Base-by-base conservation (phyloP, 352 stramenopile genomes). In the Plasmopara halstedii region DNA sequence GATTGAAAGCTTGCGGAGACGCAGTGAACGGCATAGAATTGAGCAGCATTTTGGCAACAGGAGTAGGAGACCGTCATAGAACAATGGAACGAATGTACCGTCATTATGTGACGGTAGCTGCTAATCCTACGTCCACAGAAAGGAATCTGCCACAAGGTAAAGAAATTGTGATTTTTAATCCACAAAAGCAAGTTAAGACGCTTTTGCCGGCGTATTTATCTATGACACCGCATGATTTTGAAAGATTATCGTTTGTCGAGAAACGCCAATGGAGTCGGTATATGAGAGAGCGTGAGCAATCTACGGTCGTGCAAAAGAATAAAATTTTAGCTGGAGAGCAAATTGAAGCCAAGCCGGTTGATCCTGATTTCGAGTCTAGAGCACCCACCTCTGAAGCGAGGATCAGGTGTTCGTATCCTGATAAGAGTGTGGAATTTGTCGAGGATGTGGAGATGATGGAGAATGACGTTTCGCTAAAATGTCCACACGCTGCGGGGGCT, bases 31-130 rank as follows among this genome's bases (percentile, higher is more conserved):
- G 18, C 4, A 41, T n/a, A 15, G 50, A 40, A 10, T 21, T 65
- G 27, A 46, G 60, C 14, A 53, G 35, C 42, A 74, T 84, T 43
- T 87, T 87, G 43, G 74, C 78, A 26, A 43, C 42, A n/a, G 46
- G 53, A 7, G 55, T 57, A n/a, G 39, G 32, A 15, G 51, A 44
- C 19, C 53, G 47, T 2, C 67, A 73, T 34, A 50, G 56, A 32
- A 60, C 75, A 1, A 70, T 87, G 62, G 75, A 85, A 32, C 58
- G 53, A 26, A 75, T 87, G 42, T 87, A 83, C 32, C 67, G 67
- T n/a, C 75, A 87, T 39, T 87, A 84, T 56, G 70, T 77, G 10
- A 48, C 67, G 3, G 54, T 71, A 5, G 67, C 56, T 42, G 36
- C 48, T 26, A 50, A 70, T 15, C 56, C 54, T 13, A 56, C 60